phyloP scores from a whole-genome alignment of 1,284 basidiomycete genomes.

The Austroboletus rostrupii region DNA sequence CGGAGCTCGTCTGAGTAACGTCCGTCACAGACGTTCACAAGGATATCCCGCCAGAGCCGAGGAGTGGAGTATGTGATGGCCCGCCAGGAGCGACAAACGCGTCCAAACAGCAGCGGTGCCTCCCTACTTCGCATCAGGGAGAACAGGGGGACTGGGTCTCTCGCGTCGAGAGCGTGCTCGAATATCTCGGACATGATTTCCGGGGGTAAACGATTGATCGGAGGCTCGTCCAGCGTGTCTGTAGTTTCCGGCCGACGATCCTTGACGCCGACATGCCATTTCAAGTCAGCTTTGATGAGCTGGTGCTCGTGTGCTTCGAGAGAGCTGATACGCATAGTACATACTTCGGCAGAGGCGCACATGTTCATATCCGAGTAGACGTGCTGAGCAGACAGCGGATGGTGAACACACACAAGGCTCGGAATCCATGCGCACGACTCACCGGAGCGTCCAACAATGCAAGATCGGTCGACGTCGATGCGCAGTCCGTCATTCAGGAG shows the following conservation, averaged over 20 bases:
- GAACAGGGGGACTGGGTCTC: neutral
- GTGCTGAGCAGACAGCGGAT: slow-evolving; percentile 12
- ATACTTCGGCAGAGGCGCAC: slow-evolving; percentile 10
- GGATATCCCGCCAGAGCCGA: slow-evolving; percentile 19
- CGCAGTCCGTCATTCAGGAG: slow-evolving; percentile 1
- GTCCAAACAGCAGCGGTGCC: slow-evolving; percentile 23
- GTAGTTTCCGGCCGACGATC: slow-evolving; percentile 4
- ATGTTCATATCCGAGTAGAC: slow-evolving; percentile 11
- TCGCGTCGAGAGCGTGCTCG: slow-evolving; percentile 16
- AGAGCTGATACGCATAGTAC: slow-evolving; percentile 5
- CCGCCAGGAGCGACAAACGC: slow-evolving; percentile 25
- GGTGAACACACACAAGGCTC: neutral
- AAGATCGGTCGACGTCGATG: neutral
- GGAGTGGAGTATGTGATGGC: slow-evolving; percentile 18
- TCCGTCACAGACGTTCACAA: slow-evolving; percentile 21
- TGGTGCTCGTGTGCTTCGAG: slow-evolving; percentile 17
- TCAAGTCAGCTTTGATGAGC: slow-evolving; percentile 10
- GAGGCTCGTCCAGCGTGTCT: slow-evolving; percentile 17
- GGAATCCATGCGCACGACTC: slow-evolving; percentile 2
- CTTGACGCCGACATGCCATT: slow-evolving; percentile 14
- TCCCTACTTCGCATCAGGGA: slow-evolving; percentile 3
- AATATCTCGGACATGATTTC: slow-evolving; percentile 27
- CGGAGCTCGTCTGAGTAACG: slow-evolving; percentile 22
- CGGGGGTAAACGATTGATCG: slow-evolving; percentile 25
- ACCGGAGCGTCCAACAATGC: slow-evolving; percentile 11